These are phyloP conservation scores for Zelonia costaricensis DNA, from an alignment of 208 protist species.

Conservation along the genomic window DNA sequence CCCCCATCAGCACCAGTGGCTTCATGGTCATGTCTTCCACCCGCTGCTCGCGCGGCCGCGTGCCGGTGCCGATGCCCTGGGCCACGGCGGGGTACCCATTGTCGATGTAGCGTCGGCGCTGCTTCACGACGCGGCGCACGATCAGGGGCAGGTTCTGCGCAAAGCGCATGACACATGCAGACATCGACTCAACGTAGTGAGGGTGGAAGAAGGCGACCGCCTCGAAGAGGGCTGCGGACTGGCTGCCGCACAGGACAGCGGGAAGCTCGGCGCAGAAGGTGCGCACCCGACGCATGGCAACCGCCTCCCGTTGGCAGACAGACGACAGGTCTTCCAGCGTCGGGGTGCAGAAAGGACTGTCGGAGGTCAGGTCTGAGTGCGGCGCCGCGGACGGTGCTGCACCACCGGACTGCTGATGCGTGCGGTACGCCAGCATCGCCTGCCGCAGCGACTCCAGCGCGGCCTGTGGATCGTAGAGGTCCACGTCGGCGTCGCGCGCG, in stretches of 20 bases:
- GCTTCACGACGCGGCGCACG: conserved; percentile 76
- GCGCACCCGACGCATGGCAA: conserved; percentile 63
- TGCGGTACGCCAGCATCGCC: conserved; percentile 59
- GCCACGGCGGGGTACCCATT: conserved; percentile 33
- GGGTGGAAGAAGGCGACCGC: conserved; percentile 81
- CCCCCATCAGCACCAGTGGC: conserved; percentile 82
- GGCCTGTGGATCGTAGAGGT: conserved; percentile 47
- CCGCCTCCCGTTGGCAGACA: conserved; percentile 66
- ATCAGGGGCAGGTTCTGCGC: conserved; percentile 82
- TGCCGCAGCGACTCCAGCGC: conserved; percentile 57
- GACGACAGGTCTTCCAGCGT: conserved; percentile 77
- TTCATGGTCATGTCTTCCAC: conserved; percentile 91
- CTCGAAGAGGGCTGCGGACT: conserved; percentile 74
- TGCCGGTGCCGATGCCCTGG: conserved; percentile 69
- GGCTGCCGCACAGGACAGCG: conserved; percentile 62
- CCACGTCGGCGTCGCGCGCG: conserved; percentile 1
- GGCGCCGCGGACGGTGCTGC: not conserved
- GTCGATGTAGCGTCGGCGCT: conserved; percentile 50
- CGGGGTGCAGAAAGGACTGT: conserved; percentile 39
- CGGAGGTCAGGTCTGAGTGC: not conserved
- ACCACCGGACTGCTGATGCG: conserved; percentile 18
- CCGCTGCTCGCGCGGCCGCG: conserved; percentile 51
- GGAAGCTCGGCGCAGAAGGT: conserved; percentile 75
- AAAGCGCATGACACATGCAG: conserved; percentile 74
- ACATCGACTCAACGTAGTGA: conserved; percentile 68